Conservation (phyloP, 1,284 basidiomycete species). For the Hemileia vastatrix region DNA sequence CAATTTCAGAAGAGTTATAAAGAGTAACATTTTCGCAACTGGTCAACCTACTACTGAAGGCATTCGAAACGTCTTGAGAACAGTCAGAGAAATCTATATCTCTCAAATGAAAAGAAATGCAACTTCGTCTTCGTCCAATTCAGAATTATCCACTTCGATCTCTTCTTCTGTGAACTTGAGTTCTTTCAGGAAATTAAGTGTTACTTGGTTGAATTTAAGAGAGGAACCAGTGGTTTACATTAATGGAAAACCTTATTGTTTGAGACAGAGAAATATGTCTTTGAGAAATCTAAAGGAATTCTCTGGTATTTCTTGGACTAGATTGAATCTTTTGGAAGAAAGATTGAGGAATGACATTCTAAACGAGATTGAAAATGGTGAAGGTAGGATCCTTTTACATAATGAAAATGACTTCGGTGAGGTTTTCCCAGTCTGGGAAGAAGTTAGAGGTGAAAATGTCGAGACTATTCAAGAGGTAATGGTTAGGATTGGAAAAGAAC, state of each 20-base stretch:
- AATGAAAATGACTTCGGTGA: conserved; percentile 77
- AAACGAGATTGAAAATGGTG: conserved; percentile 68
- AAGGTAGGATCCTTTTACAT: conserved; percentile 77
- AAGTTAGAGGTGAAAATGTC: conserved; percentile 62
- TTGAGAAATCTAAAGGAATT: conserved; percentile 55
- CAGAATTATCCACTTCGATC: no score
- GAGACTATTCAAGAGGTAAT: conserved; percentile 82
- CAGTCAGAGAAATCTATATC: no score
- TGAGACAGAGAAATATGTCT: conserved; percentile 43
- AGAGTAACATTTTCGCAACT: conserved; percentile 73
- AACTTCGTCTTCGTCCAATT: no score
- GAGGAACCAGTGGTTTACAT: no score
- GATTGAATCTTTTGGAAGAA: conserved; percentile 84
- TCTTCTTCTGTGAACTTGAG: no score
- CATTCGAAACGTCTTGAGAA: conserved; percentile 70
- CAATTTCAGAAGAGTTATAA: conserved; percentile 79
- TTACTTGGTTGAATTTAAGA: no score
- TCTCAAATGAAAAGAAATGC: no score
- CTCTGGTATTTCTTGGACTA: conserved; percentile 75
- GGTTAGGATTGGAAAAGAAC: no score
- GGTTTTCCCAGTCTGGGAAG: conserved; percentile 92
- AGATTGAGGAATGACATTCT: conserved; percentile 81
- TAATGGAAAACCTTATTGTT: conserved; percentile 49
- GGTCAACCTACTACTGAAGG: conserved; percentile 87
- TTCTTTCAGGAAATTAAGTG: no score